A percentile compares a stretch with the other conserved stretches of the same genome.
Evolutionary conservation across 176 grass and related monocot genomes (phyloP).

Genomic region (Hyparrhenia diplandra): DNA sequence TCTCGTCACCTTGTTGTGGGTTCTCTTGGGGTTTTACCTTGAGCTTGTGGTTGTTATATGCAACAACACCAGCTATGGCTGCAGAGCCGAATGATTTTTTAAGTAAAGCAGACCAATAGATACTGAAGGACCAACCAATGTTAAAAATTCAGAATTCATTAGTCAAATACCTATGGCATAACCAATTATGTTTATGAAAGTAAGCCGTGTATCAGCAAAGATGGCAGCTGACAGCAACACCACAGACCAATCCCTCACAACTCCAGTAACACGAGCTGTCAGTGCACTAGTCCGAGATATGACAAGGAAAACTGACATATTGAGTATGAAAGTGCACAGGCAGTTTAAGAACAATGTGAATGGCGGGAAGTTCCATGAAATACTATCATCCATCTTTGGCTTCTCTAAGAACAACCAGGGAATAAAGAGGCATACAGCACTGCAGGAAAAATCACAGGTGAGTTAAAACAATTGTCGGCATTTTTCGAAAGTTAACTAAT

Average conservation of each 20-base stretch:
- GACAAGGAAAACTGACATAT: slow-evolving; percentile 96
- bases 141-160: background rate
- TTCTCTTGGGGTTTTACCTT: slow-evolving; percentile 49
- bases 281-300: slow-evolving; percentile 94
- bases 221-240: slow-evolving; percentile 89
- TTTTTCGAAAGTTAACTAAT: slow-evolving; percentile 3
- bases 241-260: slow-evolving; percentile 94
- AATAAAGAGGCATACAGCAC: slow-evolving; percentile 92
- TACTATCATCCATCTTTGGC: slow-evolving; percentile 92
- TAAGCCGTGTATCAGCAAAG: slow-evolving; percentile 92
- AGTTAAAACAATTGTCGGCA: background rate
- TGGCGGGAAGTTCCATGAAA: slow-evolving; percentile 82
- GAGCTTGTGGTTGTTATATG: slow-evolving; percentile 93
- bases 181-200: slow-evolving; percentile 87
- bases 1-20: slow-evolving; percentile 30
- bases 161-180: slow-evolving; percentile 90
- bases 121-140: background rate
- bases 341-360: slow-evolving; percentile 91
- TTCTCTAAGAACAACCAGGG: slow-evolving; percentile 99
- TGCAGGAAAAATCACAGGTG: slow-evolving; percentile 40
- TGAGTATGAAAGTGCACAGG: slow-evolving; percentile 91
- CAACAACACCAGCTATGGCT: slow-evolving; percentile 94
- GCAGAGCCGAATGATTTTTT: slow-evolving; percentile 17
- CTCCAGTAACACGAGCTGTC: slow-evolving; percentile 92
- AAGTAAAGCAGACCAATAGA: background rate